Evolutionary conservation across 805 yeast genomes (phyloP).

Genomic region (Ogataea angusta): DNA sequence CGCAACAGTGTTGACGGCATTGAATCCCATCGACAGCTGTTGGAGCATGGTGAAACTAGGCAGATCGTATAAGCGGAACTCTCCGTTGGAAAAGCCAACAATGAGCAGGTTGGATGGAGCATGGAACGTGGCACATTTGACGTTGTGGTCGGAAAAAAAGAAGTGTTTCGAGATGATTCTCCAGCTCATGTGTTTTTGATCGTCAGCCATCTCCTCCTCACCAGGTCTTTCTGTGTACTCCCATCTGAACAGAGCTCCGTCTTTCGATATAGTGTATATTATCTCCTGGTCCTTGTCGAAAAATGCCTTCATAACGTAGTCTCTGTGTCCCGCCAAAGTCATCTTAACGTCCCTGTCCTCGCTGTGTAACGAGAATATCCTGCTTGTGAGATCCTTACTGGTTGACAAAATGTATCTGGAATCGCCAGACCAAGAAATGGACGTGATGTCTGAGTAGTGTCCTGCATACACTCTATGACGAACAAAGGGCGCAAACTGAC

Average conservation of each 20-base stretch:
- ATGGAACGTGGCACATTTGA: constrained; percentile 83
- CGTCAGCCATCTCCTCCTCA: constrained; percentile 44
- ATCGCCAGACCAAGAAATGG: constrained; percentile 86
- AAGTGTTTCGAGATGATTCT: constrained; percentile 74
- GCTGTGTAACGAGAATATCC: constrained; percentile 72
- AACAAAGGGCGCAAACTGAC: constrained; percentile 95
- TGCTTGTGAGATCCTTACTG: constrained; percentile 85
- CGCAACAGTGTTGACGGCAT: constrained; percentile 77
- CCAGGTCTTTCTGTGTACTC: constrained; percentile 64
- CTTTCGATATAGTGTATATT: constrained; percentile 88
- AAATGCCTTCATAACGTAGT: constrained; percentile 81
- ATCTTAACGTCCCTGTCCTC: constrained; percentile 75
- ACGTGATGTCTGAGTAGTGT: constrained; percentile 77
- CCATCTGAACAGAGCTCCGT: constrained; percentile 94
- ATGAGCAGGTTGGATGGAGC: constrained; percentile 66
- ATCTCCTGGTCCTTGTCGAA: constrained; percentile 85
- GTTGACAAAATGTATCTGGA: constrained; percentile 83
- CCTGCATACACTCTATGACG: constrained; percentile 90
- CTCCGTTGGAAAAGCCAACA: constrained; percentile 87
- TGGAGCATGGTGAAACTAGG: constrained; percentile 80
- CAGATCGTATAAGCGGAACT: constrained; percentile 84
- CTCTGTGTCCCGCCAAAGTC: constrained; percentile 90
- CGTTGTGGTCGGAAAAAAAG: constrained; percentile 67
- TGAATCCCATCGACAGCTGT: constrained; percentile 87
- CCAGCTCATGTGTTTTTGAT: constrained; percentile 62